These are phyloP conservation scores for Entelexis sorbosivorans DNA, from an alignment of 1,139 yeast species.

Conservation along the genomic window DNA sequence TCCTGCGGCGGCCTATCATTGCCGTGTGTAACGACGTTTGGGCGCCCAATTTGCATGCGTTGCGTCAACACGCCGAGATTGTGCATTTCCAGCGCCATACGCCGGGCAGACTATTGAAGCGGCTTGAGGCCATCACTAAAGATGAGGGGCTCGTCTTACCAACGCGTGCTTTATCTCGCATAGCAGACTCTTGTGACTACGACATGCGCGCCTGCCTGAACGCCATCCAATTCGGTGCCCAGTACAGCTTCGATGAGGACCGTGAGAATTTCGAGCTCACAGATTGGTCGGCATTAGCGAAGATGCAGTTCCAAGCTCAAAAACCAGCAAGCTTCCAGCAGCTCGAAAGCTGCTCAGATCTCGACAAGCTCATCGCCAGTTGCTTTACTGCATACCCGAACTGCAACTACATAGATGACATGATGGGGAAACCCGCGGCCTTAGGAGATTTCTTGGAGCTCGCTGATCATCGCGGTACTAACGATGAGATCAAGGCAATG, in stretches of 20 bases:
- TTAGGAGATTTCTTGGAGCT: constrained; percentile 72
- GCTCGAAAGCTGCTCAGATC: constrained; percentile 38
- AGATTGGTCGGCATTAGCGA: constrained; percentile 14
- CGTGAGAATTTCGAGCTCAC: constrained; percentile 11
- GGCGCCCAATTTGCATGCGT: constrained; percentile 57
- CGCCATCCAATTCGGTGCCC: constrained; percentile 51
- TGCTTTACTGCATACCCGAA: constrained; percentile 56
- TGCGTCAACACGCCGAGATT: constrained; percentile 63
- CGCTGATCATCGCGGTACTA: constrained; percentile 40
- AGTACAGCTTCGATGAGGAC: not conserved
- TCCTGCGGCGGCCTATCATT: constrained; percentile 71
- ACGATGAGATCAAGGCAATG: constrained; percentile 12
- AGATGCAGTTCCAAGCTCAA: constrained; percentile 13
- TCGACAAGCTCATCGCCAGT: constrained; percentile 55
- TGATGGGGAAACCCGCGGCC: constrained; percentile 49
- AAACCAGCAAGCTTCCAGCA: constrained; percentile 27
- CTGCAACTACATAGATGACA: constrained; percentile 53
- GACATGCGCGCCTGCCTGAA: constrained; percentile 83
- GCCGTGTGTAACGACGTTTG: constrained; percentile 86
- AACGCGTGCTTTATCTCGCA: constrained; percentile 38
- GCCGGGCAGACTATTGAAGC: constrained; percentile 38
- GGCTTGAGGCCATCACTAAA: constrained; percentile 43
- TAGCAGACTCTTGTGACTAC: constrained; percentile 64
- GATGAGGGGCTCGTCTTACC: constrained; percentile 36
- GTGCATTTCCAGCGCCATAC: constrained; percentile 55